Base-by-base conservation (phyloP, 139 green algal genomes). In the Limnomonas spitsbergensis region DNA sequence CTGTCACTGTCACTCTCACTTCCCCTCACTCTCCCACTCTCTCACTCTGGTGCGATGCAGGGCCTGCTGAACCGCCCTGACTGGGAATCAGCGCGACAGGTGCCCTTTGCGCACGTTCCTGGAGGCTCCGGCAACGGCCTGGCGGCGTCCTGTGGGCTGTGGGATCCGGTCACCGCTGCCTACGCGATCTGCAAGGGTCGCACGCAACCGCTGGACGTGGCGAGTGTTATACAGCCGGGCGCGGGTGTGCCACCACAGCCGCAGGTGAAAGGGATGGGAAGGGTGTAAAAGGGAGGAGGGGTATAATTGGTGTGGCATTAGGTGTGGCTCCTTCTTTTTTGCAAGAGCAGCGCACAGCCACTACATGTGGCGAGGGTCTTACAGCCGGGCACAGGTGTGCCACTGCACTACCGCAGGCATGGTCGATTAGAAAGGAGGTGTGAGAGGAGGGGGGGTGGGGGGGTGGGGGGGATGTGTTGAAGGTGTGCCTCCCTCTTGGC, bases 121-220 rank as follows among this genome's bases (percentile, higher is more conserved):
- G 83, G 47, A 27, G 77, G 81, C 79, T 87, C 75, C 26, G 92
- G 91, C 77, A 96, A 96, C 73, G 92, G 89, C 14, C 79, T 96
- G 69, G 85, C 90, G 0, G 87, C 87, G 24, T 91, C 83, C 42
- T 78, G 77, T 4, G 90, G 90, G n/a, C 56, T 94, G 42, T 92
- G 85, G 82, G 83, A 85, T 52, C 29, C 82, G 1, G 66, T 70
- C n/a, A 90, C 91, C 14, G 91, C 91, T 1, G 88, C 85, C 2
- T 80, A 85, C 31, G 82, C 85, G 14, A 71, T 91, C 14, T 75
- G 78, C 72, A 92, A 92, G 32, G 69, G 54, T 32, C 36, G 56
- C 1, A 72, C 53, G 1, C 35, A 69, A 7, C 66, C 82, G 0
- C 73, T 95, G 34, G 91, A 95, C 79, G 80, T 95, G 27, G 81